These are phyloP conservation scores for Fusarium continuum DNA, from an alignment of 2,329 filamentous ascomycete genomes.

Conservation along the genomic window DNA sequence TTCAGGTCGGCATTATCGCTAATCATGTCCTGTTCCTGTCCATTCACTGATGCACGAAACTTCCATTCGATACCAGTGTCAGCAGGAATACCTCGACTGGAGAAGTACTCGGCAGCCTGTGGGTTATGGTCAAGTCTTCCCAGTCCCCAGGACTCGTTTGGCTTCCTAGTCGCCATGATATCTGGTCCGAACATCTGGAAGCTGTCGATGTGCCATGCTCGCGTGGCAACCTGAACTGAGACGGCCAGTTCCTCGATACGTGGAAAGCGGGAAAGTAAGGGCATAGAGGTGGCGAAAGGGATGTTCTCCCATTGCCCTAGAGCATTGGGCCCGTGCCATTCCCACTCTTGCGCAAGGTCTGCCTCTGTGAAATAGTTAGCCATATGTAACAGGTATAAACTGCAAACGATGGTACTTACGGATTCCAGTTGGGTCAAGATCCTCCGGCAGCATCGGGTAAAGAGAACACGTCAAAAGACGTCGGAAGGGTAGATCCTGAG, in stretches of 20 bases:
- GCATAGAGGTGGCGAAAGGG: background rate
- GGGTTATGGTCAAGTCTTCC: background rate
- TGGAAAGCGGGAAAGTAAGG: background rate
- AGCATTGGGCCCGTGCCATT: too few species aligned
- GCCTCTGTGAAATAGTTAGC: too few species aligned
- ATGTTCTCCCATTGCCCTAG: background rate
- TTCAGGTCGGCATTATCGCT: background rate
- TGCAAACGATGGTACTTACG: background rate
- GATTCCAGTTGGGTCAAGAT: too few species aligned
- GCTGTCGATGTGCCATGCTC: background rate
- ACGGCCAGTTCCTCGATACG: background rate
- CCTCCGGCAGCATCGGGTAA: background rate
- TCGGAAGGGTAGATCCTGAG: background rate
- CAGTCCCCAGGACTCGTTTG: background rate
- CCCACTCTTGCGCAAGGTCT: too few species aligned
- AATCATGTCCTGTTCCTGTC: background rate
- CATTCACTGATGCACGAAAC: background rate
- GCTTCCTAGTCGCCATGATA: background rate
- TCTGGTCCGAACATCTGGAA: conserved; percentile 2
- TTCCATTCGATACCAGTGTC: background rate
- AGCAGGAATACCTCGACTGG: background rate
- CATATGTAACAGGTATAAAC: too few species aligned
- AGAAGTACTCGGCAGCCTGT: background rate
- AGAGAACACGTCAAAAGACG: background rate
- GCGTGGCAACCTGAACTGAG: background rate